Percentiles rank a stretch among this genome's conserved stretches.
These are phyloP conservation scores for Ustilago trichophora DNA, from an alignment of 1,284 basidiomycete species.

Conservation along the genomic window DNA sequence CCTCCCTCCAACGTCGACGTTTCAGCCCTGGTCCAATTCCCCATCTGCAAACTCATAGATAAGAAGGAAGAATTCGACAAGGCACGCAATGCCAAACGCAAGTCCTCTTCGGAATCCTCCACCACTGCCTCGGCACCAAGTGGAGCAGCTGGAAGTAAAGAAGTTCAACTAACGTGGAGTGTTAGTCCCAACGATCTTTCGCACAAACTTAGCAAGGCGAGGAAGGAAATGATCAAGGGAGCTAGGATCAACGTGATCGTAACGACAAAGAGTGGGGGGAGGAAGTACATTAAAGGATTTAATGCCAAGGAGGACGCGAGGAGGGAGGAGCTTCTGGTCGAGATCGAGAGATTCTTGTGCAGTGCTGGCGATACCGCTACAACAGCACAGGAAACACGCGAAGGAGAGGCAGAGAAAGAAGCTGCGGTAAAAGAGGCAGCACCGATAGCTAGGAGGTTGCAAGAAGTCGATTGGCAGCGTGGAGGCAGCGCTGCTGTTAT, in stretches of 20 bases:
- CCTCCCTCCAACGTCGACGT: slow-evolving; percentile 1
- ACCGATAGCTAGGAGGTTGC: slow-evolving; percentile 21
- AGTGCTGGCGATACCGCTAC: too few species aligned
- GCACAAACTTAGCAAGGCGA: slow-evolving; percentile 51
- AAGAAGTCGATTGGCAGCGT: slow-evolving; percentile 40
- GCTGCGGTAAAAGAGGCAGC: not conserved
- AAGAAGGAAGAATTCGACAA: slow-evolving; percentile 66
- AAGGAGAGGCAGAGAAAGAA: not conserved
- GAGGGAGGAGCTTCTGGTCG: slow-evolving; percentile 2
- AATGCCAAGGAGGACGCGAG: slow-evolving; percentile 21
- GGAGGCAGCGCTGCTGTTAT: slow-evolving; percentile 34
- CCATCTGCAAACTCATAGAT: slow-evolving; percentile 67
- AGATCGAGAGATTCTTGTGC: slow-evolving; percentile 27
- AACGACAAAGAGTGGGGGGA: slow-evolving; percentile 22
- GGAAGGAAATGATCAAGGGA: slow-evolving; percentile 44
- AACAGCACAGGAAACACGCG: too few species aligned
- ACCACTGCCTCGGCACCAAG: not conserved
- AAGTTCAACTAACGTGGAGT: slow-evolving; percentile 56
- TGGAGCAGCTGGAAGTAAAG: slow-evolving; percentile 24
- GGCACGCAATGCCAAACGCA: slow-evolving; percentile 37
- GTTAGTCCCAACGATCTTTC: slow-evolving; percentile 51
- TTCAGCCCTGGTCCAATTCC: slow-evolving; percentile 33
- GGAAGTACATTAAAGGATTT: slow-evolving; percentile 30
- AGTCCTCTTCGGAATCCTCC: not conserved
- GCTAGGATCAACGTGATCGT: slow-evolving; percentile 39